Evolutionary conservation across 2,329 filamentous ascomycete genomes (phyloP), one percentile per base, ranked within the genome.

Genomic region (Epichloe festucae): DNA sequence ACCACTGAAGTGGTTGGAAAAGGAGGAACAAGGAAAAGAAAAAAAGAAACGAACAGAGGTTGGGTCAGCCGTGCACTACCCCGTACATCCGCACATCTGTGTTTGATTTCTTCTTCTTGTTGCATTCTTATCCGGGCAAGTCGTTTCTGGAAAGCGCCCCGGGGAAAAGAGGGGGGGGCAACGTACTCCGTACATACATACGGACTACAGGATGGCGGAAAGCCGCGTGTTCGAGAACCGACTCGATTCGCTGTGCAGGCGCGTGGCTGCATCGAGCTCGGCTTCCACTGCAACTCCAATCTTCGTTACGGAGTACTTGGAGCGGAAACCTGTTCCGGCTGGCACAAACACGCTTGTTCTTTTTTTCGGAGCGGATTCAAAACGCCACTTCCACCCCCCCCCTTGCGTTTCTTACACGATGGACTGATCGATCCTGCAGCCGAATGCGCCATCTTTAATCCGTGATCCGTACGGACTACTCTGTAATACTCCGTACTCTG

Each of bases 241-340:
- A 14, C 39, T 19, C 48, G 11, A 54, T 56, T 56, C 54, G 54
- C 19, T 38, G 43, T 46, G 27, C 50, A 56, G 51, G 52, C 54
- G 54, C 54, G 52, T 56, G 53, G 54, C 52, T 56, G 52, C 52
- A 46, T 45, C 42, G 23, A 2, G 23, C 23, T 47, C 44, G 11
- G 35, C 21, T 23, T 23, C 5, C 21, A 1, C 21, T 6, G 21
- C 23, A 23, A 23, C 23, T 6, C 23, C 23, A 8, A 8, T 3
- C 2, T 27, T 27, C 23, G 23, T 27, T 27, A 21, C 19, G 19
- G 19, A 21, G 19, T 21, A 21, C 6, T 27, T 27, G 23, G 23
- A 8, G 23, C 23, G 23, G 23, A 27, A 27, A 27, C 23, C 6
- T 27, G 23, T 27, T 27, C 23, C 23, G 23, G 23, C 23, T 27